phyloP scores from a whole-genome alignment of 2,329 filamentous ascomycete species.

The Colletotrichum sojae region DNA sequence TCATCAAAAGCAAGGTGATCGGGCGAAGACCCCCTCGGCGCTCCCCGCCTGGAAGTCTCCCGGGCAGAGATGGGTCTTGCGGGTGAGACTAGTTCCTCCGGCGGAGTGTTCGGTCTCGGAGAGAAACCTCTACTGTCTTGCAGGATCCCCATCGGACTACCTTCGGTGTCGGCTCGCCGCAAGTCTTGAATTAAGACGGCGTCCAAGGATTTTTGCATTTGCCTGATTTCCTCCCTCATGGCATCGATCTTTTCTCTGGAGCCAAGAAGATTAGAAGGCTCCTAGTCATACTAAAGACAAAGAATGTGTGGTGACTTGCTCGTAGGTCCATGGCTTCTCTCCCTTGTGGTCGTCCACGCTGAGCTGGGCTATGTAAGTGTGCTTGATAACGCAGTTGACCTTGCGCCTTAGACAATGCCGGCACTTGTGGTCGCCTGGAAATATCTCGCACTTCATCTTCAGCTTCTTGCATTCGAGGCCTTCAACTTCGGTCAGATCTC shows the following conservation, averaged over 20 bases:
- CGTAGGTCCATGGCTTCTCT: background rate
- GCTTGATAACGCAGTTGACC: conserved; percentile 9
- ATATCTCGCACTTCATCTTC: conserved; percentile 30
- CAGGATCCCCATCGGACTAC: no score
- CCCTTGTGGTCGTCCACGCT: background rate
- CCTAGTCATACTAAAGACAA: no score
- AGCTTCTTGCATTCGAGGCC: conserved; percentile 30
- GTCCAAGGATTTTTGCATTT: background rate
- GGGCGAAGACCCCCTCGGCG: background rate
- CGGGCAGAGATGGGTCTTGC: background rate
- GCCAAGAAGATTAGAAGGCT: background rate
- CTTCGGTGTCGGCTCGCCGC: no score
- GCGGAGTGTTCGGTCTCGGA: no score
- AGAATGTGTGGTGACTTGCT: background rate
- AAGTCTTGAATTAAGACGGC: background rate
- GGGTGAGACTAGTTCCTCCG: background rate
- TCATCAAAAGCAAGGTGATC: conserved; percentile 31
- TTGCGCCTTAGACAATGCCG: conserved; percentile 17
- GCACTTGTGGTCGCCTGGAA: conserved; percentile 19
- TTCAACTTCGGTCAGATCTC: background rate
- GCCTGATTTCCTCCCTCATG: background rate
- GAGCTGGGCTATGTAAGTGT: conserved; percentile 13
- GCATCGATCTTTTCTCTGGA: conserved; percentile 1
- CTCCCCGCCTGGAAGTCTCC: background rate
- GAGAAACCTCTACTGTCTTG: no score